phyloP scores from a whole-genome alignment of 2,329 filamentous ascomycete genomes.

The Colletotrichum paranaense region DNA sequence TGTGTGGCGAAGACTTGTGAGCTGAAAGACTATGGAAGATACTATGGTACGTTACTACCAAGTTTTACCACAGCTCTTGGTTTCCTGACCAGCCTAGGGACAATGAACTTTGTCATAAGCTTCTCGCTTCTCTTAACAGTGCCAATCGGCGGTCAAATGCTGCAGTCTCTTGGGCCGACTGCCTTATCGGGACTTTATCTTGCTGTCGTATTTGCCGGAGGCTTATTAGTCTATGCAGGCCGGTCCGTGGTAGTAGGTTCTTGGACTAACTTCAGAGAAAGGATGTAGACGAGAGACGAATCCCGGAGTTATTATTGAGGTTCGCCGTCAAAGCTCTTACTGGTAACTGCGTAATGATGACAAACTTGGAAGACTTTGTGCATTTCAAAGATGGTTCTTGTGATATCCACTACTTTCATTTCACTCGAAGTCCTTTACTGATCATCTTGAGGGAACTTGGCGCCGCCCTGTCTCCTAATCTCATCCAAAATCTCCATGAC shows the following conservation, averaged over 20 bases:
- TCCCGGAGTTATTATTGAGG: too few species aligned
- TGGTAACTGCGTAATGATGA: too few species aligned
- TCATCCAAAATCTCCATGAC: constrained; percentile 60
- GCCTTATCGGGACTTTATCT: constrained; percentile 58
- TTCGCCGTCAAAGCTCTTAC: too few species aligned
- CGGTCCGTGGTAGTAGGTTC: constrained; percentile 20
- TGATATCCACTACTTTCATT: background rate
- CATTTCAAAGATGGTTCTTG: background rate
- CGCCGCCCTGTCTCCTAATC: constrained; percentile 49
- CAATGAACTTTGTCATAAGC: constrained; percentile 56
- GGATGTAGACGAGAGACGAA: background rate
- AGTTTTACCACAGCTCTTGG: background rate
- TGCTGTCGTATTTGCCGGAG: constrained; percentile 51
- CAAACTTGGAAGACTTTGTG: too few species aligned
- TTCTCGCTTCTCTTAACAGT: constrained; percentile 57
- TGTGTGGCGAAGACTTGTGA: constrained; percentile 59
- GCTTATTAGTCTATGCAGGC: constrained; percentile 42
- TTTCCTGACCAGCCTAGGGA: constrained; percentile 35
- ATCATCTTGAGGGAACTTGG: constrained; percentile 42
- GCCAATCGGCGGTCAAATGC: constrained; percentile 56
- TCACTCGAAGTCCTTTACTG: background rate
- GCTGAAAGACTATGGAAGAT: constrained; percentile 54
- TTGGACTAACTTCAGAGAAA: constrained; percentile 8
- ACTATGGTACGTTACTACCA: constrained; percentile 5
- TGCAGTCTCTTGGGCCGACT: constrained; percentile 55